Evolutionary conservation across 257 asterid species (phyloP).

Genomic region (Solanum sejunctum): DNA sequence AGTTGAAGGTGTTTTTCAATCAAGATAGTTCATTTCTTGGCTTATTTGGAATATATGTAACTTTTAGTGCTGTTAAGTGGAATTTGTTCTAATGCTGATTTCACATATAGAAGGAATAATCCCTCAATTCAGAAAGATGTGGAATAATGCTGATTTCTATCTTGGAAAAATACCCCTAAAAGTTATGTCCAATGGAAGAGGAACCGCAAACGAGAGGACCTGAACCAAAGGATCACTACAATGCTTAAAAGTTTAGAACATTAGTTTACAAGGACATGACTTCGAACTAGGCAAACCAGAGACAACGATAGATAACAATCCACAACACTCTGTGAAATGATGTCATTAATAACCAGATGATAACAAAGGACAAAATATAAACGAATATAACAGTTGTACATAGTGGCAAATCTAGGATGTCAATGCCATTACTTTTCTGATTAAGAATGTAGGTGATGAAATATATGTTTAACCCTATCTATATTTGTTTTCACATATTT

Average conservation of each 20-base stretch:
- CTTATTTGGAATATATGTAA: neutral
- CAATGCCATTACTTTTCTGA: neutral
- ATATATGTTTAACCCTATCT: neutral
- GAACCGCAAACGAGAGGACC: neutral
- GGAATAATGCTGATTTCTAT: too few species aligned
- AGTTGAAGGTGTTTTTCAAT: neutral
- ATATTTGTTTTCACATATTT: too few species aligned
- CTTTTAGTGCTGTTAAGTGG: neutral
- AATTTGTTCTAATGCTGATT: neutral
- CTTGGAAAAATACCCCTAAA: neutral
- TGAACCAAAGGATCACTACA: too few species aligned
- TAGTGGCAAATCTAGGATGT: neutral
- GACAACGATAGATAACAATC: neutral
- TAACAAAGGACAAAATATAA: neutral
- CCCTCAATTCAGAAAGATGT: neutral
- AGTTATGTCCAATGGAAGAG: neutral
- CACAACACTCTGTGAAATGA: neutral
- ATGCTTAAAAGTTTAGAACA: too few species aligned
- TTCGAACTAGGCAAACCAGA: neutral
- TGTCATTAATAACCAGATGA: neutral
- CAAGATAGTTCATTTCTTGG: neutral
- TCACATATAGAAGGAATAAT: neutral
- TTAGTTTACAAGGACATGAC: neutral
- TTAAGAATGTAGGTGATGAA: neutral
- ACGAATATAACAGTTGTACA: neutral